These are phyloP conservation scores for Microdochium nivale DNA, from an alignment of 2,329 filamentous ascomycete species.

Conservation along the genomic window DNA sequence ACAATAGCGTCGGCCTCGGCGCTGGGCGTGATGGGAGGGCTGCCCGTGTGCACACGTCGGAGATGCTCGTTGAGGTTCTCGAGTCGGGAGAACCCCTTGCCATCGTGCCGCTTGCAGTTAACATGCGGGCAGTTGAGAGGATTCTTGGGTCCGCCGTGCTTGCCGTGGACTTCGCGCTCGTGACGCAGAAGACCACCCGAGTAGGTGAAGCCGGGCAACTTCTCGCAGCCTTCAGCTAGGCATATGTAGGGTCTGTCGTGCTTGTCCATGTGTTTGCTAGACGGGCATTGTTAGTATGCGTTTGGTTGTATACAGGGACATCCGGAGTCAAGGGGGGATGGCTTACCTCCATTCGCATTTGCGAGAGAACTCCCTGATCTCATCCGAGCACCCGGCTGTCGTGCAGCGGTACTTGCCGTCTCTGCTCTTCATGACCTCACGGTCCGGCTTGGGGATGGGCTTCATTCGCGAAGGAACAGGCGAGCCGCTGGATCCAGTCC, in stretches of 20 bases:
- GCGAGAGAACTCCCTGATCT: conserved; percentile 59
- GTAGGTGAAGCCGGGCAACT: conserved; percentile 90
- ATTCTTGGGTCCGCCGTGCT: conserved; percentile 82
- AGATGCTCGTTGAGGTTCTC: conserved; percentile 94
- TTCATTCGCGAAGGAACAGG: conserved; percentile 32
- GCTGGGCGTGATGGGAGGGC: conserved; percentile 21
- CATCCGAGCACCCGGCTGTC: conserved; percentile 58
- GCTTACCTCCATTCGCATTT: conserved; percentile 94
- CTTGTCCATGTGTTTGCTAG: conserved; percentile 96
- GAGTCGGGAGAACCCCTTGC: conserved; percentile 83
- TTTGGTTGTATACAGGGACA: neutral
- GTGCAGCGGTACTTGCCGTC: conserved; percentile 74
- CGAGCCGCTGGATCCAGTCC: conserved; percentile 6
- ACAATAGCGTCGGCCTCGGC: conserved; percentile 7
- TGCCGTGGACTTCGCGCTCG: conserved; percentile 87
- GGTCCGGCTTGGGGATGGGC: conserved; percentile 49
- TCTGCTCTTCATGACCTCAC: conserved; percentile 50
- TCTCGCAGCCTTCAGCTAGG: conserved; percentile 72
- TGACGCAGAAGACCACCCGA: conserved; percentile 83
- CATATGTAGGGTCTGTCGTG: conserved; percentile 92
- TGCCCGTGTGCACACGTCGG: conserved; percentile 71
- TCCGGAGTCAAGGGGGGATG: neutral
- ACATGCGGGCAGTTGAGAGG: conserved; percentile 76
- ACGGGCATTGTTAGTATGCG: conserved; percentile 14
- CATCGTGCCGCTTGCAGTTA: conserved; percentile 83